Evolutionary conservation across 805 yeast genomes (phyloP), one percentile per base, ranked within the genome.

Genomic region (Huiozyma naganishii): DNA sequence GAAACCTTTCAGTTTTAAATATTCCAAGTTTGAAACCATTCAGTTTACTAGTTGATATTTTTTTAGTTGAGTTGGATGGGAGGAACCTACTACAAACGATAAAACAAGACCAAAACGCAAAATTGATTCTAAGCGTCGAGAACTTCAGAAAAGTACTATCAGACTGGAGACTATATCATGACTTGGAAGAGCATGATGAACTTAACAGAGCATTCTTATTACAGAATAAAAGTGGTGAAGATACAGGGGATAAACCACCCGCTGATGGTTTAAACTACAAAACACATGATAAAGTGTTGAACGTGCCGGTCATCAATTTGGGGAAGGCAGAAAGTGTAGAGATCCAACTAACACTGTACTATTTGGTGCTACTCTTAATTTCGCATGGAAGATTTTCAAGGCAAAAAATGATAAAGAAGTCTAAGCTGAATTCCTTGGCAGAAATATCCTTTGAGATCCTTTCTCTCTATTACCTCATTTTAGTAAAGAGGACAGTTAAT

Each of bases 371-470:
- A 12, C 38, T 44, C 6, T 29, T 51, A 7, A 37, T 51, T 12
- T 17, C n/a, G 10, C 29, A 29, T 11, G 27, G 28, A 7, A 9
- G 10, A 27, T 17, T 17, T 4, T 17, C 23, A 4, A 17, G 23
- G 23, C 23, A 17, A 17, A 17, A 17, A 17, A 17, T 17, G 23
- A 17, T 17, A 17, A 27, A 23, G 12, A 8, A 9, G n/a, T 6
- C n/a, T 10, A 17, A 8, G 8, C 17, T 36, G 23, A 27, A 11
- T 36, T 23, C 12, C 27, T 11, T 37, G 43, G 57, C 52, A 39
- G 60, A 57, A 32, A 36, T 52, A 6, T 51, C 61, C 4, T 55
- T 50, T 32, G 62, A 60, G 40, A 57, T 61, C 6, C 44, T 61
- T 29, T 54, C 59, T 7, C 48, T 58, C 6, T 61, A 60, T 47